Evolutionary conservation across 306 rosid genomes (phyloP).

Genomic region (Cucumis cinereus): DNA sequence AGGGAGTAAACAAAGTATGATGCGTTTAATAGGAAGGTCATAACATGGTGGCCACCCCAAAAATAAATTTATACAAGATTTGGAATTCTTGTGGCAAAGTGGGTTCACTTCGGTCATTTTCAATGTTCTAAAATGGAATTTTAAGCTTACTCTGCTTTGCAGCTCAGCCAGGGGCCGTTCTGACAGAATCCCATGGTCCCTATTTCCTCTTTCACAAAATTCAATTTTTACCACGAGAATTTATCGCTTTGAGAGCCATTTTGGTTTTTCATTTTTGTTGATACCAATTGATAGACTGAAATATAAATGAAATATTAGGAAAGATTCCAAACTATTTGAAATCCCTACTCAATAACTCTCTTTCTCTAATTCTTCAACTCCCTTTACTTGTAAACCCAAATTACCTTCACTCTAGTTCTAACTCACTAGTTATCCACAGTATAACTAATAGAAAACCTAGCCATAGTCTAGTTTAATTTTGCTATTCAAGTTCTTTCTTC

Average conservation of each 20-base stretch:
- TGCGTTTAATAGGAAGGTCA: neutral
- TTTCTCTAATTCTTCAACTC: neutral
- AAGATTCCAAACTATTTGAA: neutral
- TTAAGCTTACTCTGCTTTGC: neutral
- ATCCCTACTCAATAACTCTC: neutral
- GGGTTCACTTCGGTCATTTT: neutral
- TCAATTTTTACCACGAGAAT: neutral
- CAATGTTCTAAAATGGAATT: neutral
- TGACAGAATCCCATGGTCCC: neutral
- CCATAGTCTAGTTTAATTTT: neutral
- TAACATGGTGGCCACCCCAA: neutral
- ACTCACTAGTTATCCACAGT: neutral
- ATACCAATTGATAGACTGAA: neutral
- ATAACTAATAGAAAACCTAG: neutral
- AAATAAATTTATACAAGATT: neutral
- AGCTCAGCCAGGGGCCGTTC: neutral
- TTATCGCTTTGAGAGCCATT: neutral
- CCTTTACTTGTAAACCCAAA: neutral
- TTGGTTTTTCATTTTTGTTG: no score
- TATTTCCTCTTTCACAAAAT: neutral
- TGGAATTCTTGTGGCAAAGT: neutral
- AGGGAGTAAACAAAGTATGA: neutral
- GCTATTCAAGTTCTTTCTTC: neutral
- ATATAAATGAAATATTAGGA: neutral
- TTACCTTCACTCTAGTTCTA: neutral